Base-by-base conservation (phyloP, 495 filamentous ascomycete species). In the Penicillium robsamsonii region DNA sequence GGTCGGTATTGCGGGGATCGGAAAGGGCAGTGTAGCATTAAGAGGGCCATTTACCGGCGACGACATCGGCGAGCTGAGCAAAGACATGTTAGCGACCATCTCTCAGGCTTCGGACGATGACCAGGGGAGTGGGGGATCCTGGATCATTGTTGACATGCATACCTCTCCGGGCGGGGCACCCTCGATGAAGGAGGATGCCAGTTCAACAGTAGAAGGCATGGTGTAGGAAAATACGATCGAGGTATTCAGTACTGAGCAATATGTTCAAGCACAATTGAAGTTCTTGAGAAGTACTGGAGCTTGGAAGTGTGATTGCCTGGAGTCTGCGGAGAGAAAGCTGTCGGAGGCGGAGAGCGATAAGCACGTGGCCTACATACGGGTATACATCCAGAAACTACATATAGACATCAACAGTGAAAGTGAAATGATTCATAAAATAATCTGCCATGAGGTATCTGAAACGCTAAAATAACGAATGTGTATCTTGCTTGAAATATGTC, bases 101-200 rank as follows among this genome's bases (percentile, higher is more conserved):
- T 53, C 12, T 42, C 41, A 20, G 38, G 9, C 52, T 37, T n/a
- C 8, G 8, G 29, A 56, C 29, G 53, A 50, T 47, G 46, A 53
- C 29, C 48, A 42, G 27, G 38, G 47, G 48, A 42, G 38, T 33
- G 40, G 38, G 45, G 22, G 46, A 20, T 43, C 31, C 40, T 27
- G 31, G 49, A 20, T 31, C 31, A 46, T 47, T 52, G 29, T 54
- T 57, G 46, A 53, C 25, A 7, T 47, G 68, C 80, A 63, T 84
- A 97, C 94, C 89, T 99, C 95, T 76, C 95, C 95, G 30, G 95
- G 95, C 42, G 94, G 94, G 66, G 94, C 91, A 70, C 91, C 90
- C 73, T 97, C 85, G 58, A 99, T 86, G 72, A 97, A 99, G 5
- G 90, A 87, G 58, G 91, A 89, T 51, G 90, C 75, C 29, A 88